Evolutionary conservation across 257 asterid genomes (phyloP), one percentile per base, ranked within the genome.

Genomic region (Galeopsis tetrahit): DNA sequence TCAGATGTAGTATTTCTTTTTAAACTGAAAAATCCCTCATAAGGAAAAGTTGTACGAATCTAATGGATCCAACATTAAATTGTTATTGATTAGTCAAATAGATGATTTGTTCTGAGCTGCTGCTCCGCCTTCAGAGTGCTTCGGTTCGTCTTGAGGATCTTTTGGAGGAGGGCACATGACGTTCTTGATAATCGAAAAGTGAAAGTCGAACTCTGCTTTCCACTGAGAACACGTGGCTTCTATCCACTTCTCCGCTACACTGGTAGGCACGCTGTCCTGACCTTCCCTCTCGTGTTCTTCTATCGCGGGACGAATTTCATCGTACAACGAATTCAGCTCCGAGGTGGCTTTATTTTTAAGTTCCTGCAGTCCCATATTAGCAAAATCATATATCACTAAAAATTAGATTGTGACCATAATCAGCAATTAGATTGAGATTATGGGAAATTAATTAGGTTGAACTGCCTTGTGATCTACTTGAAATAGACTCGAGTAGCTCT

Each of bases 271-370:
- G 59, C 79, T 87, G 70, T 94, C 98, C 80, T 91, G 99, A 82
- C 80, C 84, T 72, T 95, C 96, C 78, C 88, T 88, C 77, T 86
- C 98, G 5, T 86, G 95, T 77, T 85, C 90, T 79, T 92, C 98
- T 59, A 95, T 92, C 34, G 87, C 90, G 0, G 99, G 98, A 10
- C 99, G 96, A 66, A 95, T 92, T 75, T 92, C 96, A 75, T 92
- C 89, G 6, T 95, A 88, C 77, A 95, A 36, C 5, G 83, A 67
- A 56, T 84, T 84, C 31, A 95, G 96, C 62, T 85, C 87, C 2
- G 87, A 65, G 13, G 80, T 72, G 9, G 96, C 96, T 68, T 83
- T 75, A 34, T 68, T 84, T 81, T 77, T 95, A 4, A 84, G 59
- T 82, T 84, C 94, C 99, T 92, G 83, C 79, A 76, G 7, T 60